A percentile compares a stretch with the other conserved stretches of the same genome.
Conservation (phyloP, 2,329 filamentous ascomycete species). For the Fusarium xyrophilum region DNA sequence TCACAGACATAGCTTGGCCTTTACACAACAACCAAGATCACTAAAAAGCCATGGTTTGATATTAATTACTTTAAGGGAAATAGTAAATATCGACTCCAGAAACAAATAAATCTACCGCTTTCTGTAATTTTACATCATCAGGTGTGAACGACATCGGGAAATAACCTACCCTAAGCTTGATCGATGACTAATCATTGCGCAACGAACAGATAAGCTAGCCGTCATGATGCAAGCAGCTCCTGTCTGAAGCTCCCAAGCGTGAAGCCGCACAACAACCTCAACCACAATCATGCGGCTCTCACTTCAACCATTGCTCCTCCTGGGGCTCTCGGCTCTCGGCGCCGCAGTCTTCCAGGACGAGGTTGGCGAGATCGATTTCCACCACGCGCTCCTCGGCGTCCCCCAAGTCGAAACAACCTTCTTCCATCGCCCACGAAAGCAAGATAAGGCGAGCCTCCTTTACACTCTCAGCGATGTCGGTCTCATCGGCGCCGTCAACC, state of each 20-base stretch:
- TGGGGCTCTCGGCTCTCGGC: conserved; percentile 53
- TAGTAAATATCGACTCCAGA: too few relatives aligned
- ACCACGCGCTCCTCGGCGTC: conserved; percentile 85
- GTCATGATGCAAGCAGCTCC: conserved; percentile 37
- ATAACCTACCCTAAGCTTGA: conserved; percentile 2
- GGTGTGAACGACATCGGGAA: background rate
- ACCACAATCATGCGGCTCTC: conserved; percentile 47
- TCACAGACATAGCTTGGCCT: background rate
- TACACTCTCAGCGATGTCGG: conserved; percentile 89
- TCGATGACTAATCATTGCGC: conserved; percentile 38
- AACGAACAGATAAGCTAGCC: conserved; percentile 40
- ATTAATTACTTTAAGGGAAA: rapidly evolving
- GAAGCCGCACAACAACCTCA: conserved; percentile 36
- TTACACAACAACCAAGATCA: background rate
- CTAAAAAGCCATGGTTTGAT: rapidly evolving
- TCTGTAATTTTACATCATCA: background rate
- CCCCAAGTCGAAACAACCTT: conserved; percentile 86
- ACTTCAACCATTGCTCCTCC: conserved; percentile 47
- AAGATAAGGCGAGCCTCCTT: conserved; percentile 85
- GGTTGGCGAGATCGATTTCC: conserved; percentile 90
- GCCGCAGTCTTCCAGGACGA: conserved; percentile 85
- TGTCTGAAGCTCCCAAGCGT: conserved; percentile 31
- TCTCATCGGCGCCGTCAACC: conserved; percentile 87
- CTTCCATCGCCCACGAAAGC: conserved; percentile 85
- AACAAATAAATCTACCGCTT: background rate